phyloP scores from a whole-genome alignment of 768 basidiomycete species.

The Naganishia randhawae region DNA sequence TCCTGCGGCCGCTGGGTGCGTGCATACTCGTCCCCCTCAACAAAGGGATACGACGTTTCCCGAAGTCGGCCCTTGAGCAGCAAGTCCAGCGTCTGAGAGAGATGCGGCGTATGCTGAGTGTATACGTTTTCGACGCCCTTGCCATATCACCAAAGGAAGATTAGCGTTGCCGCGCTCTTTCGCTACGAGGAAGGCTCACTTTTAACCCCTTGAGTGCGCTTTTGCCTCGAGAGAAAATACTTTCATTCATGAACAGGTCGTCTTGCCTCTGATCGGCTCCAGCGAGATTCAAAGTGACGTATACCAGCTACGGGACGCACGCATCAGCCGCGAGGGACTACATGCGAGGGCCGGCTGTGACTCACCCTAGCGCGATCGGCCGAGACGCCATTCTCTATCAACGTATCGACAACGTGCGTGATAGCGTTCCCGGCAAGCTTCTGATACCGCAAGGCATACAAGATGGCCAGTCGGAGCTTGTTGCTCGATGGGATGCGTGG shows the following conservation, averaged over 20 bases:
- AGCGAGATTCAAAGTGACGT: conserved; percentile 84
- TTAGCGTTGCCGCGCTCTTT: neutral
- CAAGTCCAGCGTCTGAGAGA: conserved; percentile 85
- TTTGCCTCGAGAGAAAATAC: conserved; percentile 85
- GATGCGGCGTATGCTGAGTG: conserved; percentile 90
- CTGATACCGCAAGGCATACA: conserved; percentile 92
- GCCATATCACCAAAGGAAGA: conserved; percentile 18
- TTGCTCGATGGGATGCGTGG: conserved; percentile 66
- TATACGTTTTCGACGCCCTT: conserved; percentile 99
- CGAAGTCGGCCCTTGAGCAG: conserved; percentile 78
- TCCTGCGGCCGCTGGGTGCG: conserved; percentile 77
- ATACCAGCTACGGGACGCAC: conserved; percentile 66
- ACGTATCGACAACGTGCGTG: conserved; percentile 55
- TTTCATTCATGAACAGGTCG: conserved; percentile 92
- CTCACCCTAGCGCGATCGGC: conserved; percentile 55
- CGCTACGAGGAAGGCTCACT: conserved; percentile 53
- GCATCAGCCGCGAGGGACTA: neutral
- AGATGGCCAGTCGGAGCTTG: conserved; percentile 83
- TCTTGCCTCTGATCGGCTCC: conserved; percentile 96
- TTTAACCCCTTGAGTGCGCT: conserved; percentile 93
- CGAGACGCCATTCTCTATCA: conserved; percentile 51
- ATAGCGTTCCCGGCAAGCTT: conserved; percentile 80
- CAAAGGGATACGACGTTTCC: conserved; percentile 85
- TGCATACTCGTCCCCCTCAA: conserved; percentile 60
- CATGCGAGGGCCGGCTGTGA: neutral